A percentile compares a stretch with the other conserved stretches of the same genome.
Evolutionary conservation across 2,329 filamentous ascomycete genomes (phyloP).

Genomic region (Ophiosphaerella korrae): DNA sequence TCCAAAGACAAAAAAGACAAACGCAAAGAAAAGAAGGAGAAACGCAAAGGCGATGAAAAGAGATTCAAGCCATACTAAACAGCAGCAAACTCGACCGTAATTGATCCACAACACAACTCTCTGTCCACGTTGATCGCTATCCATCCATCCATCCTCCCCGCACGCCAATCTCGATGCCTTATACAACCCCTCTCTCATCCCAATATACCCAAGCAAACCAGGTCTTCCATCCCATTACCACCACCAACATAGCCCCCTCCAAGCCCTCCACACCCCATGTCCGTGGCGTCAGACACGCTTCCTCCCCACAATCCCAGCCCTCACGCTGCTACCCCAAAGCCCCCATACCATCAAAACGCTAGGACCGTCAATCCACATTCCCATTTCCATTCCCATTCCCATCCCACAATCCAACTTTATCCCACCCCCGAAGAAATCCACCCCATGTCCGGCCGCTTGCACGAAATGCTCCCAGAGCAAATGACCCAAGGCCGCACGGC

Average conservation of each 20-base stretch:
- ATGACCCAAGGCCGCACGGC: background rate
- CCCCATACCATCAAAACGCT: too few species aligned
- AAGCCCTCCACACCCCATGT: background rate
- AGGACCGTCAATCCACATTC: too few species aligned
- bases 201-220: background rate
- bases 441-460: background rate
- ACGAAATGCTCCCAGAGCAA: slow-evolving; percentile 2
- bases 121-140: too few species aligned
- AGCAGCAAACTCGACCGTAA: too few species aligned
- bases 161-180: background rate
- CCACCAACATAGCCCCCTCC: background rate
- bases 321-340: too few species aligned
- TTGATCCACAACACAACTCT: too few species aligned
- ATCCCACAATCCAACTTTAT: too few species aligned
- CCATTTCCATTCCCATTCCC: too few species aligned
- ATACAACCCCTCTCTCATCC: background rate
- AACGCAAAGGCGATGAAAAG: slow-evolving; percentile 32
- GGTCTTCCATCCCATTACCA: background rate
- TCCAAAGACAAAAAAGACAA: slow-evolving; percentile 37
- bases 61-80: slow-evolving; percentile 47
- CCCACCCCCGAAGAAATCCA: too few species aligned
- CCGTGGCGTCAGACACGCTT: background rate
- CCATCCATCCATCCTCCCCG: too few species aligned
- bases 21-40: slow-evolving; percentile 42
- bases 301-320: background rate